Base-by-base conservation (phyloP, 768 basidiomycete species). In the Candolleomyces eurysporus region DNA sequence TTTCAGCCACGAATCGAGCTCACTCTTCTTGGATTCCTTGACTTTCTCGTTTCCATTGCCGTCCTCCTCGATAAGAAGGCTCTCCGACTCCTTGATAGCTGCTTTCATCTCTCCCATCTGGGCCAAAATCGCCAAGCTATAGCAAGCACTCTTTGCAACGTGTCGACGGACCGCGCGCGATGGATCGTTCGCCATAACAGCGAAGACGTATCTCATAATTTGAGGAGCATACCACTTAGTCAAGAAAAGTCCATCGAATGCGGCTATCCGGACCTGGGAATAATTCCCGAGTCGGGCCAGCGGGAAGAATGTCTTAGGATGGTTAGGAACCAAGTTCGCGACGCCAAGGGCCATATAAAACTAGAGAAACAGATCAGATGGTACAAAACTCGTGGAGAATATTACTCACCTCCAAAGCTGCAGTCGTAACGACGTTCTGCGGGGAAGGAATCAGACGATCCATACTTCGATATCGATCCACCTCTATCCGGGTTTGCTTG, bases 241-340 rank as follows among this genome's bases (percentile, higher is more conserved):
- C 71, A 94, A 76, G 80, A 96, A 89, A 10, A 98, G 81, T 39
- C 93, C 92, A 73, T 99, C 97, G 66, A 99, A 97, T 4, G 97
- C 96, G 4, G 92, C 88, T 49, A 94, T 84, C 50, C 97, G 89
- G 49, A 99, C 92, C 69, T 92, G 90, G 2, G 89, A 89, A 67
- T 90, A 94, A 70, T 98, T 97, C 45, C 96, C 97, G 75, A 97
- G 94, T 26, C 96, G 83, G 45, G 96, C 96, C 66, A 95, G 85
- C 1, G 91, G 87, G 67, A 98, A 90, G 76, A 95, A 96, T 14
- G 88, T 76, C 60, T 84, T 82, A 31, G 87, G 81, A 63, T 93
- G 91, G 60, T 85, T 88, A 11, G 92, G 88, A 59, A 94, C 82
- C 31, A 95, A 80, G 67, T 87, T 87, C 1, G 91, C 90, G 43